Percentiles rank a stretch among this genome's conserved stretches.
phyloP scores from a whole-genome alignment of 2,329 filamentous ascomycete genomes.

The Trichoderma atroviride region DNA sequence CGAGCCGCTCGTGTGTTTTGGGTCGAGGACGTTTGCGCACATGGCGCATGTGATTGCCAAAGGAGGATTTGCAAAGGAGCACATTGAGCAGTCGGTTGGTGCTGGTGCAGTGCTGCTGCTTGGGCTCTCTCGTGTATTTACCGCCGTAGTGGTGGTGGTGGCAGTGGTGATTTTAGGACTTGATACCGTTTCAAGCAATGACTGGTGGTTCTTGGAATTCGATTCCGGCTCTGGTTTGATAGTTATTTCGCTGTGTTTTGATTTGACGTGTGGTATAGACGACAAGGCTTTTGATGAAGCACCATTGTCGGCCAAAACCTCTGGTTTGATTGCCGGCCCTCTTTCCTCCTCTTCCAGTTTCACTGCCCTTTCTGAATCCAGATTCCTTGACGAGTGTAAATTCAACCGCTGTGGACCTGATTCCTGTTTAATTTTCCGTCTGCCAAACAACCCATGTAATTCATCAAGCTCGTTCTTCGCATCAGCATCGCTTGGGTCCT shows the following conservation, averaged over 20 bases:
- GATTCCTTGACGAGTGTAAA: not conserved
- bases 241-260: not conserved
- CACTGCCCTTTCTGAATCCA: not conserved
- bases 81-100: conserved; percentile 56
- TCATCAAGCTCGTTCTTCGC: conserved; percentile 62
- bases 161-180: not conserved
- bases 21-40: conserved; percentile 70
- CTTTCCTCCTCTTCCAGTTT: not conserved
- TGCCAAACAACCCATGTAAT: conserved; percentile 51
- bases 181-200: not conserved
- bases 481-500: conserved; percentile 54
- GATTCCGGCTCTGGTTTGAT: not conserved
- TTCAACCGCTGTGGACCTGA: conserved; percentile 29
- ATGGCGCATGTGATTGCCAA: conserved; percentile 62
- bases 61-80: conserved; percentile 65
- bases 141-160: not conserved
- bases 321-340: not conserved
- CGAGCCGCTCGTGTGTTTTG: conserved; percentile 53
- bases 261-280: not conserved
- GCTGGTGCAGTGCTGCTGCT: not conserved
- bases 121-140: not conserved
- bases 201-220: not conserved
- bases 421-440: conserved; percentile 24
- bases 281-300: not conserved
- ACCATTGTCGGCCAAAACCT: not conserved